phyloP scores from a whole-genome alignment of 192 early-diverging fungal species.

The Coemansia sp. region DNA sequence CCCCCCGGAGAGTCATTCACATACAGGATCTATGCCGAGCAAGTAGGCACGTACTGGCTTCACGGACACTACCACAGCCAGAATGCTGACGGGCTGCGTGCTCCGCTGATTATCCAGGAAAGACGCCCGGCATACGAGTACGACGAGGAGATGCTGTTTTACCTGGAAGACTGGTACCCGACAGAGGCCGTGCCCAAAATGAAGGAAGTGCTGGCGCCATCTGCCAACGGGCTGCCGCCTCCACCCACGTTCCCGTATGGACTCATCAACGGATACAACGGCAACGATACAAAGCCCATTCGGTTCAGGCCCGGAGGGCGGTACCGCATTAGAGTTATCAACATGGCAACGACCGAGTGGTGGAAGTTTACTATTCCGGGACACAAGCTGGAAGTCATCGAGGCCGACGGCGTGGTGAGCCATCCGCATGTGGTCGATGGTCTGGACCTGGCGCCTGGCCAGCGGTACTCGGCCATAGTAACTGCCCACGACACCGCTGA shows the following conservation, averaged over 20 bases:
- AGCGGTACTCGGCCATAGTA: conserved; percentile 75
- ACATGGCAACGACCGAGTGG: conserved; percentile 65
- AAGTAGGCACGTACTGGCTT: conserved; percentile 75
- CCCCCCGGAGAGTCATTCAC: conserved; percentile 60
- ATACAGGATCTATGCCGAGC: conserved; percentile 57
- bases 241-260: conserved; percentile 3
- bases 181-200: conserved; percentile 23
- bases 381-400: conserved; percentile 72
- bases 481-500: conserved; percentile 57
- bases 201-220: conserved; percentile 41
- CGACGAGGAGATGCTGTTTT: conserved; percentile 57
- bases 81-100: conserved; percentile 76
- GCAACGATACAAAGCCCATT: conserved; percentile 53
- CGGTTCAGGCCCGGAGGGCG: conserved; percentile 68
- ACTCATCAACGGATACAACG: conserved; percentile 44
- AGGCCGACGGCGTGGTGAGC: conserved; percentile 66
- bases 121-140: conserved; percentile 49
- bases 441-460: conserved; percentile 63
- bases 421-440: conserved; percentile 52
- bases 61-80: conserved; percentile 66
- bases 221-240: conserved; percentile 56
- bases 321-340: conserved; percentile 74
- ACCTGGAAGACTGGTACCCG: conserved; percentile 67
- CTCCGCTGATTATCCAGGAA: conserved; percentile 61
- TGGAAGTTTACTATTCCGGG: conserved; percentile 72